phyloP scores from a whole-genome alignment of 2,329 filamentous ascomycete species.

The Gyromitra esculenta region DNA sequence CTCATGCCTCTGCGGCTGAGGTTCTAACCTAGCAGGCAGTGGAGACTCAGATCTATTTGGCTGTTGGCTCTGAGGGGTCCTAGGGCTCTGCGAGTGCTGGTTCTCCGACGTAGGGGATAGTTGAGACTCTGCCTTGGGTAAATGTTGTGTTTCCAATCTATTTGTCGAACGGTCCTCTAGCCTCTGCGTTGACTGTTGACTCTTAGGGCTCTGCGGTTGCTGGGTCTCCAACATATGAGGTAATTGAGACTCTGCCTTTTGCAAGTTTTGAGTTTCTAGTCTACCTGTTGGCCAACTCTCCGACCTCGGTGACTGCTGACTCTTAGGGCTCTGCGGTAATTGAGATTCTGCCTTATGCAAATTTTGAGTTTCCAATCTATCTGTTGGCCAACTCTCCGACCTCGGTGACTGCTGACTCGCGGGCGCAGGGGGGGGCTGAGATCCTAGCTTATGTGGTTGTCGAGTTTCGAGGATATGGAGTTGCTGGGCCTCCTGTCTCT shows the following conservation, averaged over 20 bases:
- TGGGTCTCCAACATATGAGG: neutral
- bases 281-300: neutral
- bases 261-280: neutral
- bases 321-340: conserved; percentile 3
- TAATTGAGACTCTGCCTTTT: neutral
- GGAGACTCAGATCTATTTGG: neutral
- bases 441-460: neutral
- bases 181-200: neutral
- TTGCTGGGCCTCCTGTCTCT: conserved; percentile 25
- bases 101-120: neutral
- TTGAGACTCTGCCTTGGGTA: neutral
- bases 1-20: neutral
- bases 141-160: neutral
- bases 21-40: neutral
- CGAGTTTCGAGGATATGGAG: conserved; percentile 11
- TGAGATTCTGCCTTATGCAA: conserved; percentile 12
- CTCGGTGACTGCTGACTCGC: conserved; percentile 47
- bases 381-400: neutral
- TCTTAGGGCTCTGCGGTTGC: conserved; percentile 5
- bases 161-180: neutral
- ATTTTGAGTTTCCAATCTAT: neutral
- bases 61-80: neutral
- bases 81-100: conserved; percentile 1
- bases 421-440: neutral
- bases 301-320: conserved; percentile 42